Conservation (phyloP, 352 stramenopile species). For the Phytophthora nicotianae region DNA sequence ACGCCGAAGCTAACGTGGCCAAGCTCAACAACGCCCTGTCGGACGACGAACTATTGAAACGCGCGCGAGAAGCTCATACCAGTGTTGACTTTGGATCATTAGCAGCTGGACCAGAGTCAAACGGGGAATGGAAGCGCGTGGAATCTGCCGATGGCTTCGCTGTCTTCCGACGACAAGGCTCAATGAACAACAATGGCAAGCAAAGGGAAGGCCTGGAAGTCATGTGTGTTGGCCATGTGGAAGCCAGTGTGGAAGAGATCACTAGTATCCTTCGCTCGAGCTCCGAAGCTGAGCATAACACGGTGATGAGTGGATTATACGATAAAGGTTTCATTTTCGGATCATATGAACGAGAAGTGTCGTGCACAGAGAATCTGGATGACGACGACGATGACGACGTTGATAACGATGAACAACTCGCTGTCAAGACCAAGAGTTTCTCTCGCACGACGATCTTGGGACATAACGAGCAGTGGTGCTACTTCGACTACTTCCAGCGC, state of each 20-base stretch:
- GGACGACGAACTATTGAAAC: conserved; percentile 22
- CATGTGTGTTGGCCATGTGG: conserved; percentile 23
- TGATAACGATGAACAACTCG: conserved; percentile 19
- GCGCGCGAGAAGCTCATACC: conserved; percentile 23
- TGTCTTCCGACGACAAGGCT: conserved; percentile 13
- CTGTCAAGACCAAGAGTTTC: conserved; percentile 36
- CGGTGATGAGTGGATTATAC: conserved; percentile 39
- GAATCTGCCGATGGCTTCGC: conserved; percentile 14
- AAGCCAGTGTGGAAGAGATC: conserved; percentile 33
- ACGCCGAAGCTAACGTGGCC: neutral
- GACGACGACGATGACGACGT: conserved; percentile 4
- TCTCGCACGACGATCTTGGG: conserved; percentile 13
- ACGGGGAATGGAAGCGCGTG: conserved; percentile 14
- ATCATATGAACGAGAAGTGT: conserved; percentile 25
- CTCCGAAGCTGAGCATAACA: conserved; percentile 29
- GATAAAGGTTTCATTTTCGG: conserved; percentile 41
- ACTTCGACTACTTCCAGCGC: conserved; percentile 30
- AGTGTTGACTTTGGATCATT: conserved; percentile 18
- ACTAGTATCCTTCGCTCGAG: conserved; percentile 21
- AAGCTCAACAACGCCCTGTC: conserved; percentile 6
- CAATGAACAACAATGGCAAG: conserved; percentile 4
- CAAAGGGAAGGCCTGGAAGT: conserved; percentile 14
- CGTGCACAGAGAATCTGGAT: conserved; percentile 8
- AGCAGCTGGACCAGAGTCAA: conserved; percentile 2
- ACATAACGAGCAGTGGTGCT: conserved; percentile 41